phyloP scores from a whole-genome alignment of 2,329 filamentous ascomycete species.

The Neodidymelliopsis sp. region DNA sequence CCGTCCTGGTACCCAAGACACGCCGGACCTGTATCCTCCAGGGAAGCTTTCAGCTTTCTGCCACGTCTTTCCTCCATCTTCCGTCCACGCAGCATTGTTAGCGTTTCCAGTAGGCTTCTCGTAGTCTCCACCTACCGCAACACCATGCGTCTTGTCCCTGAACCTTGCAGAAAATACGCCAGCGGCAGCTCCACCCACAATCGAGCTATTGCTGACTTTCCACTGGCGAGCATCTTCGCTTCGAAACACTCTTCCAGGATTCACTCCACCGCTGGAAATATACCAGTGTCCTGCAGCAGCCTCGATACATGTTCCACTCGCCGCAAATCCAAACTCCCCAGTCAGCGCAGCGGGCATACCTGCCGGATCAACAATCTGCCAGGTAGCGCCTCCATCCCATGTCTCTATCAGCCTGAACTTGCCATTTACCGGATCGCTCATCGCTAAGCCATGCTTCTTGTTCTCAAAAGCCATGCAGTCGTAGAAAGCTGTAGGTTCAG shows the following conservation, averaged over 20 bases:
- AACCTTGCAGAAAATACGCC: conserved; percentile 42
- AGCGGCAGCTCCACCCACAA: conserved; percentile 34
- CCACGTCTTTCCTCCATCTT: conserved; percentile 35
- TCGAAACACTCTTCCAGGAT: conserved; percentile 34
- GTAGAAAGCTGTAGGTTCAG: conserved; percentile 36
- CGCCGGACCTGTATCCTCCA: conserved; percentile 37
- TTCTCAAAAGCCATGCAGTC: conserved; percentile 42
- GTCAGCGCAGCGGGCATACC: conserved; percentile 30
- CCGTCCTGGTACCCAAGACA: conserved; percentile 33
- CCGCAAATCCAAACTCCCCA: conserved; percentile 38
- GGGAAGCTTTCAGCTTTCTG: conserved; percentile 29
- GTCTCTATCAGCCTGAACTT: conserved; percentile 40
- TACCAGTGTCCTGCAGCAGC: conserved; percentile 39
- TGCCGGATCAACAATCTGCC: conserved; percentile 23
- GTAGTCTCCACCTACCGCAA: conserved; percentile 40
- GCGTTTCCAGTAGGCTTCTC: conserved; percentile 28
- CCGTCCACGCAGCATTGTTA: conserved; percentile 34
- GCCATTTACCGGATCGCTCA: conserved; percentile 41
- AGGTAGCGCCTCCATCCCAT: conserved; percentile 32
- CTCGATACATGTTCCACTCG: conserved; percentile 38
- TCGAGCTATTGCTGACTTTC: conserved; percentile 29
- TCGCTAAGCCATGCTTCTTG: conserved; percentile 30
- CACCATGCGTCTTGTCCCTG: conserved; percentile 30
- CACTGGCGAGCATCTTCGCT: conserved; percentile 26
- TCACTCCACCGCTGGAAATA: conserved; percentile 35